Base-by-base conservation (phyloP, 306 rosid genomes). In the Datisca glomerata region DNA sequence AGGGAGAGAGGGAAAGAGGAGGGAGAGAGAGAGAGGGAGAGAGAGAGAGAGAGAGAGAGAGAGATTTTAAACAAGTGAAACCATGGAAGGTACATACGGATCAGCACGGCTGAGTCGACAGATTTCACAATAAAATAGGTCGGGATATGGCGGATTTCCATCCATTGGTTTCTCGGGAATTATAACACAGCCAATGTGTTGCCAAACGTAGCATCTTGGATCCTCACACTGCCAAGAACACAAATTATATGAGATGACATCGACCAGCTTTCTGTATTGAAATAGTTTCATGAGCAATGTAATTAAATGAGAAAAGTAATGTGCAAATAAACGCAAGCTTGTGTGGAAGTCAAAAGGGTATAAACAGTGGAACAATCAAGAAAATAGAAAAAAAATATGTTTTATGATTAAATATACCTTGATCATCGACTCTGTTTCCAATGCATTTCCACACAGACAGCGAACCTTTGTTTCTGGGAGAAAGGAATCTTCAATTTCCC, bases 81-180 rank as follows among this genome's bases (percentile, higher is more conserved):
- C 34, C 14, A 37, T 4, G 21, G 24, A 31, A 18, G 39, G 67
- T 23, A 70, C 99, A 45, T 78, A 85, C 99, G 99, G 99, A 28
- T 91, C 96, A 66, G 99, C 94, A 12, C 99, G 99, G 35, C 24
- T 73, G 55, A 91, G 94, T 43, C 99, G 86, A 65, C 99, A 91
- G 37, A 78, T 45, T 68, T 75, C 96, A 64, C 99, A 91, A 52
- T 75, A 85, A 58, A 91, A 91, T 38, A 63, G 40, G 18, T 84
- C 87, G 37, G 99, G 94, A 53, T 70, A 69, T 28, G 71, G 71
- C 1, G 67, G 76, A 59, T 41, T 59, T 68, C 82, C 71, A 51
- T 91, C 99, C 55, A 61, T 64, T 38, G 87, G 92, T 60, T 85
- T 91, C 61, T 91, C 99, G 0, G 96, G 78, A 59, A 85, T 67